phyloP scores from a whole-genome alignment of 225 moss, liverwort and hornwort genomes.

The Sphagnum tenellum region DNA sequence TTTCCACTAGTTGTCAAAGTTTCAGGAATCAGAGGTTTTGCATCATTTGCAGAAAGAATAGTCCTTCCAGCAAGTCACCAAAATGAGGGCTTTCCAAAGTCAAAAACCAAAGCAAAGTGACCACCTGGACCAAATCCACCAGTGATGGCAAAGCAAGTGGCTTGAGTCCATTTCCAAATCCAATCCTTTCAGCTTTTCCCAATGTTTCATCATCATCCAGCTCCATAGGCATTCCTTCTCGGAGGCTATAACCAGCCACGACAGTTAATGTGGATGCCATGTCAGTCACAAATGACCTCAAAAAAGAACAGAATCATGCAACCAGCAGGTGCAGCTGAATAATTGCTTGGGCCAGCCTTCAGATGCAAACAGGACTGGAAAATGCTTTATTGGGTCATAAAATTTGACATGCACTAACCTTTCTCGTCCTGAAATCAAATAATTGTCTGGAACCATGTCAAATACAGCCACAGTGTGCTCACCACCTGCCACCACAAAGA shows the following conservation, averaged over 20 bases:
- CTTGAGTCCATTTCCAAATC: constrained; percentile 53
- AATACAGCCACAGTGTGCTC: constrained; percentile 69
- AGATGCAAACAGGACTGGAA: no score
- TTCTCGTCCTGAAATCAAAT: constrained; percentile 1
- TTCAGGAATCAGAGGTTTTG: background rate
- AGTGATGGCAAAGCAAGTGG: constrained; percentile 33
- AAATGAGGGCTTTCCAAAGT: constrained; percentile 1
- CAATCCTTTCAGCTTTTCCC: constrained; percentile 14
- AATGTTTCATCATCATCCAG: background rate
- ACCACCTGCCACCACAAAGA: constrained; percentile 73
- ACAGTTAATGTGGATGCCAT: background rate
- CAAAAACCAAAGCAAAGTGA: background rate
- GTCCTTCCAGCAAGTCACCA: background rate
- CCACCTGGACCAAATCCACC: constrained; percentile 42
- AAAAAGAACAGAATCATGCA: background rate
- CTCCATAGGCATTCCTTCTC: constrained; percentile 2
- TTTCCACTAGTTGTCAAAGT: no score
- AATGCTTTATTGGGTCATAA: background rate
- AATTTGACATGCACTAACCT: constrained; percentile 1
- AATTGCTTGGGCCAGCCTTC: background rate
- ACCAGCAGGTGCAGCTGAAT: background rate
- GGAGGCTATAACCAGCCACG: constrained; percentile 3
- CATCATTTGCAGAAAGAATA: background rate
- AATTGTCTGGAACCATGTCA: constrained; percentile 15
- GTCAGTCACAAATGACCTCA: background rate